Conservation (phyloP, 2,329 filamentous ascomycete species). For the Exophiala mesophila region DNA sequence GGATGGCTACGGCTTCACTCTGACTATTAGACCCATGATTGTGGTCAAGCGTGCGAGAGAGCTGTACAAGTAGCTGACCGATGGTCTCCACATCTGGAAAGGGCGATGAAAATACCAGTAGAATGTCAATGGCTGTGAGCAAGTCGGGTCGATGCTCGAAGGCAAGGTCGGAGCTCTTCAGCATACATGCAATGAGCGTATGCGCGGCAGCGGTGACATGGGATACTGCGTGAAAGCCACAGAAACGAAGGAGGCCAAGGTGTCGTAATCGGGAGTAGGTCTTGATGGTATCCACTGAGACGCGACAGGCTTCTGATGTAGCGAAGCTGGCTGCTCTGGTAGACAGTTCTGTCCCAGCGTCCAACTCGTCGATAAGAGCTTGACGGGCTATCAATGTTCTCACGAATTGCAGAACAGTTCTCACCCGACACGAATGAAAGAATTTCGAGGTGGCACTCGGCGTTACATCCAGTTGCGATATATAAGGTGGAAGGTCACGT, state of each 20-base stretch:
- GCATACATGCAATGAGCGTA: conserved; percentile 12
- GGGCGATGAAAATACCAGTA: conserved; percentile 10
- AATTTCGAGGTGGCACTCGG: conserved; percentile 8
- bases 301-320: conserved; percentile 9
- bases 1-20: conserved; percentile 10
- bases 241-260: conserved; percentile 8
- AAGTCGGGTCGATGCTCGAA: conserved; percentile 10
- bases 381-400: conserved; percentile 10
- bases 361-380: conserved; percentile 10
- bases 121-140: conserved; percentile 9
- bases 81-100: conserved; percentile 10
- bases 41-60: conserved; percentile 9
- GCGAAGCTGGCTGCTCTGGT: conserved; percentile 1
- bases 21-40: conserved; percentile 10
- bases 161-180: conserved; percentile 7
- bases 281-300: conserved; percentile 11
- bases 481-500: conserved; percentile 7
- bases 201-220: conserved; percentile 9
- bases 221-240: conserved; percentile 9
- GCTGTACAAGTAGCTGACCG: conserved; percentile 9
- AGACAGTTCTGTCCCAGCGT: neutral
- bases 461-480: conserved; percentile 2
- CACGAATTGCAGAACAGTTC: conserved; percentile 9
- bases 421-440: conserved; percentile 8
- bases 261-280: conserved; percentile 9